A percentile compares a stretch with the other conserved stretches of the same genome.
Evolutionary conservation across 257 asterid species (phyloP).

Genomic region (Solanum dulcamara): DNA sequence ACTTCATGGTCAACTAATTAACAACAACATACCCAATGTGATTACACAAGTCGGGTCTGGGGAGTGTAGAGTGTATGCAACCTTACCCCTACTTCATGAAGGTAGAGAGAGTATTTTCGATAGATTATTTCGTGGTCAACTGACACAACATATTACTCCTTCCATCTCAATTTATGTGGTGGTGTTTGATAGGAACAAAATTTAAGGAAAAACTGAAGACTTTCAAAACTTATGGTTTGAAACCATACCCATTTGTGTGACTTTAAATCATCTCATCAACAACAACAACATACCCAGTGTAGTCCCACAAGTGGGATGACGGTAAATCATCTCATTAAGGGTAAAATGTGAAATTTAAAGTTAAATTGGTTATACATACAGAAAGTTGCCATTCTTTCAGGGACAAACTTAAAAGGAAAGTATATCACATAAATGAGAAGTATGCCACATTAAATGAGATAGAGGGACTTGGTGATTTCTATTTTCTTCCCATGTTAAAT

Average conservation of each 20-base stretch:
- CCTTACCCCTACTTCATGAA: not conserved
- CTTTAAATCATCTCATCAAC: not conserved
- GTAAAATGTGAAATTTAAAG: not conserved
- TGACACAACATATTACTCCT: not conserved
- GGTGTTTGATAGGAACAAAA: not conserved
- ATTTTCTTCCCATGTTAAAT: not conserved
- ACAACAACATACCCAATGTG: not conserved
- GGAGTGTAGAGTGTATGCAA: not conserved
- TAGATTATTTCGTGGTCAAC: not conserved
- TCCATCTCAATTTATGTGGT: not conserved
- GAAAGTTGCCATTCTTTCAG: not conserved
- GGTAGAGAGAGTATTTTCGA: not conserved
- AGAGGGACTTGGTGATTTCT: not conserved
- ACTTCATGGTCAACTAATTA: not conserved
- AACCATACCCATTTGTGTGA: not conserved
- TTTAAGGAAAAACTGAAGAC: not conserved
- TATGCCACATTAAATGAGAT: not conserved
- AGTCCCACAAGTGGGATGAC: not conserved
- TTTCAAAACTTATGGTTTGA: not conserved
- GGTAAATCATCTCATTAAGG: not conserved
- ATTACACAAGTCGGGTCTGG: not conserved
- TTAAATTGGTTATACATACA: not conserved
- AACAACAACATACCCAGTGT: not conserved
- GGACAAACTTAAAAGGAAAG: not conserved
- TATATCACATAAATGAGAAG: not conserved